Base-by-base conservation (phyloP, 1,284 basidiomycete species). In the Trichosporon ovoides region DNA sequence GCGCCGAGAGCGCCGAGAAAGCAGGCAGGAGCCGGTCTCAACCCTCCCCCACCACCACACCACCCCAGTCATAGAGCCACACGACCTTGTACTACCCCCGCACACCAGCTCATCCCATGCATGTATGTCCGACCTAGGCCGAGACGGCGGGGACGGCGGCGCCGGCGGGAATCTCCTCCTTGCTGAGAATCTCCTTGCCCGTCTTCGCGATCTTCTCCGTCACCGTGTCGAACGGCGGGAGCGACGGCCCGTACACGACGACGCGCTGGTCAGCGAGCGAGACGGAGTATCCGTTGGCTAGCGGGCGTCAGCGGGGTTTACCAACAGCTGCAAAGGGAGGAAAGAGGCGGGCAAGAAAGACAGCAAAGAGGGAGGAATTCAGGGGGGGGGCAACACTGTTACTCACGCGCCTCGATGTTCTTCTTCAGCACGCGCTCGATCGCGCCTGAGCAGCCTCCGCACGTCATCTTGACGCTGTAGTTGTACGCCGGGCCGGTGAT, bases 381-480 rank as follows among this genome's bases (percentile, higher is more conserved):
- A n/a, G n/a, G n/a, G n/a, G n/a, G n/a, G n/a, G n/a, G n/a, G 28
- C 28, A 31, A 31, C 28, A 31, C 12, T 14, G 7, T 9, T 22
- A 72, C 76, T 66, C 59, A 78, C 76, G 76, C 48, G 67, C 61
- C 33, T 55, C 57, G 40, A 77, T 68, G 58, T 74, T 74, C 69
- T 77, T 77, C 57, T 67, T 73, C 40, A 78, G 59, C 7, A 77
- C 76, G 13, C 75, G 59, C 33, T 74, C 70, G 19, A 78, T 69
- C 4, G 76, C 76, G 22, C 76, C 75, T n/a, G 74, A 75, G 59
- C 76, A 78, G 14, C 74, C 74, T 18, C 63, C 62, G 57, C 76
- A 78, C 9, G 77, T 77, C 75, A 78, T 78, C 64, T 71, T 75
- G 62, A 77, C 73, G 33, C 69, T 63, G 63, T 76, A 76, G 57